These are phyloP conservation scores for Aaosphaeria arxii DNA, from an alignment of 2,329 filamentous ascomycete genomes.

Conservation along the genomic window DNA sequence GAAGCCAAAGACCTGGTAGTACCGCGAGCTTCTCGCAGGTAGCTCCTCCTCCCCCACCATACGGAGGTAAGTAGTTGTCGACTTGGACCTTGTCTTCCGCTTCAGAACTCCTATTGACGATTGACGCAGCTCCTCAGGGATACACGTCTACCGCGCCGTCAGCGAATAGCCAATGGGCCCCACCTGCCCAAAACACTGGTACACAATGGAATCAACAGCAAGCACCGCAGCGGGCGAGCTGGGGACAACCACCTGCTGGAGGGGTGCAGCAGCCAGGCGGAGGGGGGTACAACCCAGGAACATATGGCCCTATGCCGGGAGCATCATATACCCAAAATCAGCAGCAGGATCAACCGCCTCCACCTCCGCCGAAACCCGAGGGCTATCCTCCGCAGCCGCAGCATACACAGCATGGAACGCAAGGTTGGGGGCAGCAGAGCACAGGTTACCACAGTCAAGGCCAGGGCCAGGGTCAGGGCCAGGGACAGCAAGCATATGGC, in stretches of 20 bases:
- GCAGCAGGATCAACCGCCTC: slow-evolving; percentile 27
- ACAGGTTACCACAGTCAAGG: slow-evolving; percentile 8
- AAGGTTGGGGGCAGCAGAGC: slow-evolving; percentile 11
- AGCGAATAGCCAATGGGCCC: slow-evolving; percentile 28
- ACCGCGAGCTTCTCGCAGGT: slow-evolving; percentile 25
- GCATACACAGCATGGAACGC: slow-evolving; percentile 8
- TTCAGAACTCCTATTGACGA: slow-evolving; percentile 1
- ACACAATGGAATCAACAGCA: slow-evolving; percentile 25
- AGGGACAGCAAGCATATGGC: slow-evolving; percentile 16
- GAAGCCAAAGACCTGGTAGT: slow-evolving; percentile 31
- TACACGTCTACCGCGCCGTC: slow-evolving; percentile 22
- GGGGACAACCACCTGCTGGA: slow-evolving; percentile 1
- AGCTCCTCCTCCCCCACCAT: slow-evolving; percentile 22
- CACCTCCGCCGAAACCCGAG: slow-evolving; percentile 35
- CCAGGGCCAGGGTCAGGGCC: not conserved
- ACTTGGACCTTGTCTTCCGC: not conserved
- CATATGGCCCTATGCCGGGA: slow-evolving; percentile 32
- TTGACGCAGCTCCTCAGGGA: slow-evolving; percentile 12
- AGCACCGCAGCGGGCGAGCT: slow-evolving; percentile 3
- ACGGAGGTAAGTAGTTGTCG: slow-evolving; percentile 21
- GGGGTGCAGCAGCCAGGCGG: slow-evolving; percentile 6
- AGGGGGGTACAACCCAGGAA: slow-evolving; percentile 29
- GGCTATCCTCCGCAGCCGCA: slow-evolving; percentile 28
- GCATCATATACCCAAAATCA: slow-evolving; percentile 16
- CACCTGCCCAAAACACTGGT: slow-evolving; percentile 15